Percentiles rank a stretch among this genome's conserved stretches.
Evolutionary conservation across 208 protist species (phyloP).

Genomic region (Wallacemonas sp.): DNA sequence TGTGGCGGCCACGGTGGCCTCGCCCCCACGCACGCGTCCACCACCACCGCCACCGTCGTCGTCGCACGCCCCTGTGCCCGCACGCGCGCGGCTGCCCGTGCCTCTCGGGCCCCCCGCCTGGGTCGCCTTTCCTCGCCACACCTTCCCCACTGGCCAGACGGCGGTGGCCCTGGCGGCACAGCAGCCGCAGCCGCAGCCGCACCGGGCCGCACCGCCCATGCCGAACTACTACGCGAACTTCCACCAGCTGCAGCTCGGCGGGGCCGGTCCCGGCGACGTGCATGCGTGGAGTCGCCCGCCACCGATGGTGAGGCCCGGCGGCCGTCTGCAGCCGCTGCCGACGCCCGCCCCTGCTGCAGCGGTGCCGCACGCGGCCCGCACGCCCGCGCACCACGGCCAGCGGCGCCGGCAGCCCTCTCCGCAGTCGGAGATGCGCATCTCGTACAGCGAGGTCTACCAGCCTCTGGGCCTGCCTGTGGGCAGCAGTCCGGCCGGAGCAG

Average conservation of each 20-base stretch:
- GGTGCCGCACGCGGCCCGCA: background rate
- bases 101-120: conserved; percentile 7
- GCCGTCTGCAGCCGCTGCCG: background rate
- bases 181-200: background rate
- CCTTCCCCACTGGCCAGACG: background rate
- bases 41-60: background rate
- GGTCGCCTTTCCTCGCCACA: conserved; percentile 5
- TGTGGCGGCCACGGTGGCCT: background rate
- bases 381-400: background rate
- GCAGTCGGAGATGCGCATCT: conserved; percentile 15
- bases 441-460: conserved; percentile 9
- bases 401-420: conserved; percentile 7
- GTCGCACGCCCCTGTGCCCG: background rate
- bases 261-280: background rate
- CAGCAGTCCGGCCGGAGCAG: background rate
- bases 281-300: background rate
- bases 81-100: conserved; percentile 8
- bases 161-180: background rate
- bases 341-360: background rate
- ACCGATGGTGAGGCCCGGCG: conserved; percentile 3
- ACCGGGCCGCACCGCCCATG: background rate
- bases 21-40: background rate
- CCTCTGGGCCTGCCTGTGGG: background rate
- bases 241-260: background rate
- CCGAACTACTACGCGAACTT: conserved; percentile 14